Evolutionary conservation across 805 yeast genomes (phyloP).

Genomic region (Lachancea nothofagi): DNA sequence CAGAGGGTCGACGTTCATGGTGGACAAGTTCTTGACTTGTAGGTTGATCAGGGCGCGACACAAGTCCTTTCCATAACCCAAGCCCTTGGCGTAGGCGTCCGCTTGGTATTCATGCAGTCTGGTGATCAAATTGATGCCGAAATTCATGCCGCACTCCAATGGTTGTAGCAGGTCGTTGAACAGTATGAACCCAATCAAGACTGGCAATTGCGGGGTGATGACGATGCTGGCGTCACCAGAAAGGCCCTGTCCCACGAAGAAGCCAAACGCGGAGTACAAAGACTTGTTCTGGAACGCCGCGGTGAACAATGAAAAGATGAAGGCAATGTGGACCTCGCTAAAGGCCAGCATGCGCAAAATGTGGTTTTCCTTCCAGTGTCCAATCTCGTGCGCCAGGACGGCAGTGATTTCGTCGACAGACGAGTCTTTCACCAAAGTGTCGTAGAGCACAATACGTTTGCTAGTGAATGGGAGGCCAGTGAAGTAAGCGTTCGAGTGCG

Average conservation of each 20-base stretch:
- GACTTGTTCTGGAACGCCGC: slow-evolving; percentile 76
- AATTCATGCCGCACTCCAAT: slow-evolving; percentile 60
- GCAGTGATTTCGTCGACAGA: slow-evolving; percentile 80
- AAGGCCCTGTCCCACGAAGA: slow-evolving; percentile 31
- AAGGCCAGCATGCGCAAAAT: slow-evolving; percentile 68
- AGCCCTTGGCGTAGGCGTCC: slow-evolving; percentile 72
- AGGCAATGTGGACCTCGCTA: slow-evolving; percentile 57
- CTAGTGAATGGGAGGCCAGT: slow-evolving; percentile 90
- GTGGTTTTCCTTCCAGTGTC: slow-evolving; percentile 94
- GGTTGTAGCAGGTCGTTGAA: slow-evolving; percentile 79
- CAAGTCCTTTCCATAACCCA: slow-evolving; percentile 66
- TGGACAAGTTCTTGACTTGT: slow-evolving; percentile 73
- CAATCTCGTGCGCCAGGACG: slow-evolving; percentile 96
- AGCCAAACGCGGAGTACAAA: slow-evolving; percentile 75
- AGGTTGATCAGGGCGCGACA: slow-evolving; percentile 67
- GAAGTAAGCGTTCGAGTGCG: slow-evolving; percentile 96
- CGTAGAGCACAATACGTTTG: slow-evolving; percentile 90
- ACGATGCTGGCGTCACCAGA: slow-evolving; percentile 15
- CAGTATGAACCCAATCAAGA: slow-evolving; percentile 72
- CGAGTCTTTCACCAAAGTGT: slow-evolving; percentile 80
- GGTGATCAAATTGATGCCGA: slow-evolving; percentile 60
- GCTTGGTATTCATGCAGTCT: slow-evolving; percentile 94
- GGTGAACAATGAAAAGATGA: slow-evolving; percentile 67
- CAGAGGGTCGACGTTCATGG: slow-evolving; percentile 86
- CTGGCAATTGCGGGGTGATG: slow-evolving; percentile 50